These are phyloP conservation scores for Crucibulum parvulum DNA, from an alignment of 1,284 basidiomycete species.

Conservation along the genomic window DNA sequence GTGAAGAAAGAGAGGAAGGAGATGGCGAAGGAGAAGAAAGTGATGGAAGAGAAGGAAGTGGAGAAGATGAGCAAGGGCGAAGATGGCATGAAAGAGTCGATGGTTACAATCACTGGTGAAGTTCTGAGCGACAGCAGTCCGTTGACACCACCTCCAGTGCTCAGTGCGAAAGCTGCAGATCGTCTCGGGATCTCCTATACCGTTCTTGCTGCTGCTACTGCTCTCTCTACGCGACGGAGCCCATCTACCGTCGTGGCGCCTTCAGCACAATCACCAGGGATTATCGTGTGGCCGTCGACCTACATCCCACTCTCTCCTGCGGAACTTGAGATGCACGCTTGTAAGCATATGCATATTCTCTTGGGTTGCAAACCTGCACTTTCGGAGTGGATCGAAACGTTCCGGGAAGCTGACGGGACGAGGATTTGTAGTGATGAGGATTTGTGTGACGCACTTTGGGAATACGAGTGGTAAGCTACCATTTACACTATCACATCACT, in stretches of 20 bases:
- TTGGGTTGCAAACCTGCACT: constrained; percentile 67
- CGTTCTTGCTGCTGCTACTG: constrained; percentile 37
- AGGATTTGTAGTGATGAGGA: constrained; percentile 46
- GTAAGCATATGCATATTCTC: constrained; percentile 67
- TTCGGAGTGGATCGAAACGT: constrained; percentile 50
- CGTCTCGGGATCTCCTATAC: constrained; percentile 49
- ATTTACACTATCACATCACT: constrained; percentile 12
- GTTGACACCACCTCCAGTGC: constrained; percentile 20
- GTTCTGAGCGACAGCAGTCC: background rate
- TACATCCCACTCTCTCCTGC: constrained; percentile 62
- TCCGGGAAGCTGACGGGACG: constrained; percentile 46
- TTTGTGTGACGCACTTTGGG: constrained; percentile 64
- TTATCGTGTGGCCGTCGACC: constrained; percentile 59
- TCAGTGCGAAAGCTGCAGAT: constrained; percentile 47
- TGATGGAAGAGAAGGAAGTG: too few species aligned
- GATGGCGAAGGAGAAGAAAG: too few species aligned
- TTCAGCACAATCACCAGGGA: constrained; percentile 52
- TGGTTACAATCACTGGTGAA: background rate
- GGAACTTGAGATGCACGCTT: constrained; percentile 75
- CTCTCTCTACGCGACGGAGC: constrained; percentile 24
- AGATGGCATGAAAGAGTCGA: too few species aligned
- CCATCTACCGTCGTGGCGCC: constrained; percentile 12
- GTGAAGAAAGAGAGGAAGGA: too few species aligned
- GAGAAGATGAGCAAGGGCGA: too few species aligned
- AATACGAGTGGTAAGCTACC: constrained; percentile 67